Percentiles rank a stretch among this genome's conserved stretches.
Conservation (phyloP, 1,139 yeast genomes). For the Scheffersomyces stambukii region DNA sequence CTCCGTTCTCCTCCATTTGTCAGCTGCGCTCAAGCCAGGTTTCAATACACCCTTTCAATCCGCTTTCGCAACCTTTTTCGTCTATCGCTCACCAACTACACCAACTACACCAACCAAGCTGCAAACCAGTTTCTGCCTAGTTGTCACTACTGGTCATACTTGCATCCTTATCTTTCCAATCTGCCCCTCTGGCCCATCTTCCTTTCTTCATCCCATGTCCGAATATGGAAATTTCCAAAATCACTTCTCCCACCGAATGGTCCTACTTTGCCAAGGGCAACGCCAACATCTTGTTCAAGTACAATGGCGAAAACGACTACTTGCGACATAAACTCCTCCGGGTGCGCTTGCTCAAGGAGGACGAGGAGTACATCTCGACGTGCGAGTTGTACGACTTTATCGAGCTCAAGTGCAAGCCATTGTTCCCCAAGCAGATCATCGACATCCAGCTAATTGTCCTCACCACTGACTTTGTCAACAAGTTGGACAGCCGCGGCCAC, state of each 20-base stretch:
- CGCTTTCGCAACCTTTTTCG: too few species aligned
- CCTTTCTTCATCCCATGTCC: neutral
- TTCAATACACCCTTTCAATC: too few species aligned
- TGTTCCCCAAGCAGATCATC: slow-evolving; percentile 36
- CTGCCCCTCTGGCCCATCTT: neutral
- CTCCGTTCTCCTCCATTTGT: too few species aligned
- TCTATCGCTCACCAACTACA: too few species aligned
- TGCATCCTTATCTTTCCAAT: too few species aligned
- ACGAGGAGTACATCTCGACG: slow-evolving; percentile 39
- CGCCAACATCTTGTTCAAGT: slow-evolving; percentile 43
- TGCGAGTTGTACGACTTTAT: slow-evolving; percentile 42
- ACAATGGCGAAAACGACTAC: slow-evolving; percentile 34
- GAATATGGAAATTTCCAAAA: slow-evolving; percentile 39
- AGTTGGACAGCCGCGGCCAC: slow-evolving; percentile 25
- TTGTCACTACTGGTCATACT: too few species aligned
- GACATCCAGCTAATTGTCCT: slow-evolving; percentile 38
- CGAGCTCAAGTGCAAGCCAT: slow-evolving; percentile 36
- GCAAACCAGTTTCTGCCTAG: too few species aligned
- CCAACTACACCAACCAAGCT: too few species aligned
- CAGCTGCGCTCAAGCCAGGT: too few species aligned
- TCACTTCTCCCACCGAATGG: slow-evolving; percentile 42
- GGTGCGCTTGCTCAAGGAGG: slow-evolving; percentile 32
- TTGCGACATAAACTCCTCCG: slow-evolving; percentile 34
- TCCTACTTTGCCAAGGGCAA: slow-evolving; percentile 42
- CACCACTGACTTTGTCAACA: slow-evolving; percentile 29